Evolutionary conservation across 2,329 filamentous ascomycete species (phyloP), one percentile per base, ranked within the genome.

Genomic region (Neopestalotiopsis sp.): DNA sequence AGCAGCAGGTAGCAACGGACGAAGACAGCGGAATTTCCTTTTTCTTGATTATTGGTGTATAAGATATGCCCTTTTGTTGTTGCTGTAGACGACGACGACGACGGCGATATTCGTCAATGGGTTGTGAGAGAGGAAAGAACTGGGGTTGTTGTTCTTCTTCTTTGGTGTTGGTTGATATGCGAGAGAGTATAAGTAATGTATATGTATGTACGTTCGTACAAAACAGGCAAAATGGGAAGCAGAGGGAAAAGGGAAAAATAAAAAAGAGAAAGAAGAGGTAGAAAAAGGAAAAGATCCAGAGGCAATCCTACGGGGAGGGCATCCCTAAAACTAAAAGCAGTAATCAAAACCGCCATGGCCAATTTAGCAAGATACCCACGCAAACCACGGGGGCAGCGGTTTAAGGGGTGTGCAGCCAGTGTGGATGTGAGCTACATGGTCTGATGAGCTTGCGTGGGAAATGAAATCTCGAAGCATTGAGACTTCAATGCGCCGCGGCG

Each of bases 401-500:
- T 75, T 76, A 76, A 74, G 74, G 73, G 69, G 67, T 66, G 64
- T 64, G 49, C 59, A 62, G 32, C 58, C 59, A 62, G 32, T 63
- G 74, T 75, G 72, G 71, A 71, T 73, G 75, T 76, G 76, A 76
- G 75, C 74, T 59, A 59, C 24, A 30, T 73, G 73, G 75, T 61
- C 45, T 53, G 45, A 53, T 53, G 45, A 53, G 45, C 24, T 53
- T 53, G 45, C 17, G 45, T 67, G 74, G 76, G 74, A 78, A 78
- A 76, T 76, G 74, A 74, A 70, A 71, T 74, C 73, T 72, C 74
- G 72, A 74, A 73, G 75, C 73, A 75, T 73, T 74, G 72, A 76
- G 73, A 72, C 73, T 75, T 76, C 73, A 76, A 76, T 76, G 76
- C 74, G 74, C 61, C 61, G 59, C 57, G 45, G 45, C 45, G 45